Conservation (phyloP, 1,284 basidiomycete species). For the Melampsora larici-populina region DNA sequence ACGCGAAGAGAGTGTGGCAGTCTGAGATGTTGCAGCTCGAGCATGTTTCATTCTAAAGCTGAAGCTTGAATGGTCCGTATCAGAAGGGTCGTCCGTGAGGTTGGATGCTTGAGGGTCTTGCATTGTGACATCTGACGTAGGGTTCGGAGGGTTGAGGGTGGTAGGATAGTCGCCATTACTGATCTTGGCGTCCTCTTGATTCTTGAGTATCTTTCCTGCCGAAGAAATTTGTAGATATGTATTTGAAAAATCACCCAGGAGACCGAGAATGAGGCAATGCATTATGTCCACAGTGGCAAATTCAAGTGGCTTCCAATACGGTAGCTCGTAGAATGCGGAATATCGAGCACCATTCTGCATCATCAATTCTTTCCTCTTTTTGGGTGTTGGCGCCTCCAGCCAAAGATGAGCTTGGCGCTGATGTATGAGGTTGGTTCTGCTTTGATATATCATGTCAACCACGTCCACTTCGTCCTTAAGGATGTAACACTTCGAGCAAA, state of each 20-base stretch:
- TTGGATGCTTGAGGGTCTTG: too few relatives aligned
- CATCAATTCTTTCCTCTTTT: neutral
- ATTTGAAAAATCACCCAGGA: conserved; percentile 3
- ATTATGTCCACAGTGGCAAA: conserved; percentile 30
- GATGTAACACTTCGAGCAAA: conserved; percentile 25
- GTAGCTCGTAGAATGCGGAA: conserved; percentile 12
- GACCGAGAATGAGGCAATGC: conserved; percentile 26
- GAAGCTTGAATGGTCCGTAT: too few relatives aligned
- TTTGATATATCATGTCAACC: neutral
- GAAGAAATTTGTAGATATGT: neutral
- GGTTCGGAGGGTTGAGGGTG: too few relatives aligned
- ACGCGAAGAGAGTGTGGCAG: too few relatives aligned
- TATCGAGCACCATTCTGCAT: conserved; percentile 14
- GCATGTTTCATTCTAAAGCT: too few relatives aligned
- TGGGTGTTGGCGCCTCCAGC: neutral
- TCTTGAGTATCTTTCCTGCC: neutral
- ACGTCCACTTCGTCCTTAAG: neutral
- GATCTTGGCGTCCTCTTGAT: too few relatives aligned
- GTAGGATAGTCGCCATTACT: too few relatives aligned
- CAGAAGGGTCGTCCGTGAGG: too few relatives aligned
- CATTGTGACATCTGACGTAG: too few relatives aligned
- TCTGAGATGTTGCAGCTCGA: too few relatives aligned
- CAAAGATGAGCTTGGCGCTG: neutral
- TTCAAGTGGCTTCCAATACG: conserved; percentile 26
- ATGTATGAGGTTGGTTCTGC: neutral